Evolutionary conservation across 768 basidiomycete genomes (phyloP), one percentile per base, ranked within the genome.

Genomic region (Tephrocybe rancida): DNA sequence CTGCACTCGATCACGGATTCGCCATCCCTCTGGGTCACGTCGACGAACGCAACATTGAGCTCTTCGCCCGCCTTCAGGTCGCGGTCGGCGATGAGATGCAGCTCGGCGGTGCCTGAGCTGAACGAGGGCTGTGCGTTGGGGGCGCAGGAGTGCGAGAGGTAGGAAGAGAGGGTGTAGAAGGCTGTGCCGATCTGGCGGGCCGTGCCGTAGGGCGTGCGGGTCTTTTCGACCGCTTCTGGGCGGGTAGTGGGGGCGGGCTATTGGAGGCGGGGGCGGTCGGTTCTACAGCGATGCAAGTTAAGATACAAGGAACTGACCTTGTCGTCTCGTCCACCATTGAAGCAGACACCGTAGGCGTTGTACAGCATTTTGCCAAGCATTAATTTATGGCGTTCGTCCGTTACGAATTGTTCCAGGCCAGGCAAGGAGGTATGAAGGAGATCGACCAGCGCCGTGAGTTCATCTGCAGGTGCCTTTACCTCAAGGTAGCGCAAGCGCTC

Each of bases 131-230:
- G 77, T 8, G 84, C 82, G 45, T 77, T 80, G 32, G 92, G 91
- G 9, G 73, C 64, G 67, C 92, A 94, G 7, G 90, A 90, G 69
- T 94, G 92, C 3, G 77, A 69, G 45, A 90, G 76, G 70, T 93
- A 92, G 30, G 89, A 81, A 1, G 92, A 92, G 45, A 92, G 77
- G 21, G 82, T 76, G 67, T 90, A 94, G 61, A 92, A 71, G 14
- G 85, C 92, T 44, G 80, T 78, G 47, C 92, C 92, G 42, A 92
- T 73, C 71, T 94, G 92, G 24, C 79, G 84, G 44, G 80, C 70
- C 11, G 90, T 92, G 50, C 91, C 91, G 51, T 80, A 75, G 2
- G 90, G 87, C 6, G 89, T 91, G 49, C 92, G 85, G 2, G 90
- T 87, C 66, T 79, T 78, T 65, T 92, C 90, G 21, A 80, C 65